Percentiles rank a stretch among this genome's conserved stretches.
Conservation (phyloP, 2,329 filamentous ascomycete species). For the Beauveria caledonica region DNA sequence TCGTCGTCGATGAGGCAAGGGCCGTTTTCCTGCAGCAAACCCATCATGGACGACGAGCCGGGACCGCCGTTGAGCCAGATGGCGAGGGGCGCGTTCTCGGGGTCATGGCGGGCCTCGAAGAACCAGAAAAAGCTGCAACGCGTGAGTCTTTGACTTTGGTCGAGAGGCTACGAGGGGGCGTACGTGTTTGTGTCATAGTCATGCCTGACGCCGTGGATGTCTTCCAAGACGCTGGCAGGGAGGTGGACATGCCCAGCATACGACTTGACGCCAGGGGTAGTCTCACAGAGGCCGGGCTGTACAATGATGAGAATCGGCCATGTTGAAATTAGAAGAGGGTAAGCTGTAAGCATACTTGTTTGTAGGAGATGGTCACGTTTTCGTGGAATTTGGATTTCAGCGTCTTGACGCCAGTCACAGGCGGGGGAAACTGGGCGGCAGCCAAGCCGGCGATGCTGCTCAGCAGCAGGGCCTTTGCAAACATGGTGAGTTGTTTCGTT, state of each 20-base stretch:
- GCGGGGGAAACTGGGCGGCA: constrained; percentile 24
- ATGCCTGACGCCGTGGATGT: constrained; percentile 34
- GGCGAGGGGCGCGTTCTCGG: constrained; percentile 35
- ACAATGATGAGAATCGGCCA: constrained; percentile 13
- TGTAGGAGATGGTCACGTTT: constrained; percentile 55
- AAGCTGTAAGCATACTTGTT: constrained; percentile 36
- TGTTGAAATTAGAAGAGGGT: constrained; percentile 26
- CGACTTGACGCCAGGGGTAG: constrained; percentile 49
- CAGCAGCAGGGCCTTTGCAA: constrained; percentile 13
- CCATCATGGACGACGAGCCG: constrained; percentile 53
- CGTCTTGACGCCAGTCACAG: constrained; percentile 31
- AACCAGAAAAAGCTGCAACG: constrained; percentile 38
- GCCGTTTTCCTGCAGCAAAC: constrained; percentile 55
- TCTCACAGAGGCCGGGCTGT: constrained; percentile 51
- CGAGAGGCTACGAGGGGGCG: neutral
- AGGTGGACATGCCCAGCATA: constrained; percentile 57
- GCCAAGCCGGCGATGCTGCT: constrained; percentile 17
- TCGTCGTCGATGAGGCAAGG: constrained; percentile 40
- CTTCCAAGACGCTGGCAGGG: constrained; percentile 32
- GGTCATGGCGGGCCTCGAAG: constrained; percentile 35
- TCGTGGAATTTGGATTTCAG: constrained; percentile 51
- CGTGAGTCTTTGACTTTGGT: neutral
- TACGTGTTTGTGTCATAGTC: constrained; percentile 41
- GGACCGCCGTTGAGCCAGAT: constrained; percentile 62
- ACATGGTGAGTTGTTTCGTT: neutral